phyloP scores from a whole-genome alignment of 257 asterid species.

The Solanum sparsipilum region DNA sequence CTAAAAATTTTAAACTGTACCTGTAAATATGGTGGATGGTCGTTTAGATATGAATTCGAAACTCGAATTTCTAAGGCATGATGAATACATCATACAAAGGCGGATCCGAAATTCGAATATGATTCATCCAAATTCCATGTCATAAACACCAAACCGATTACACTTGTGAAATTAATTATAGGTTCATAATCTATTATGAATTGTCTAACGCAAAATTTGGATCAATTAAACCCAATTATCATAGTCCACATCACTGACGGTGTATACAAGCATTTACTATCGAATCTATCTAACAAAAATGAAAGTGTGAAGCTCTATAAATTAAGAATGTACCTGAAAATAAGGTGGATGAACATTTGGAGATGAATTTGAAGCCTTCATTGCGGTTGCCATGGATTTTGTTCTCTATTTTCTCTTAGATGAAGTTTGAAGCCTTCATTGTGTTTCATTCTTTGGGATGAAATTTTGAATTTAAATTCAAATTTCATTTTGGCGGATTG shows the following conservation, averaged over 20 bases:
- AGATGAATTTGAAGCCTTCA: background rate
- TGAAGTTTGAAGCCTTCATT: background rate
- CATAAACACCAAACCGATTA: background rate
- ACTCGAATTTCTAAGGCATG: background rate
- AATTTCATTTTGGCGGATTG: background rate
- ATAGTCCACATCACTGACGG: background rate
- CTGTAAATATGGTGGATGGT: background rate
- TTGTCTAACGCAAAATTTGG: background rate
- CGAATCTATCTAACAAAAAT: background rate
- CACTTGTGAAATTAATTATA: background rate
- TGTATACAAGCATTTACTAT: background rate
- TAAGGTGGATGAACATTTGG: background rate
- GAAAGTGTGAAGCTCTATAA: background rate
- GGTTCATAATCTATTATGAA: background rate
- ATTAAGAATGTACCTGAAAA: background rate
- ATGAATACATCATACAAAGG: background rate
- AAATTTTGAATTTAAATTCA: slow-evolving; percentile 1
- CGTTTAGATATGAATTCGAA: background rate
- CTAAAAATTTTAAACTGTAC: no score
- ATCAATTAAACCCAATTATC: background rate
- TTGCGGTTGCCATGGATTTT: slow-evolving; percentile 18
- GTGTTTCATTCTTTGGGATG: background rate
- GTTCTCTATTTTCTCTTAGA: background rate
- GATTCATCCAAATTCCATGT: background rate
- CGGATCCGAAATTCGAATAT: background rate